Base-by-base conservation (phyloP, 139 green algal genomes). In the Microglena sp. region DNA sequence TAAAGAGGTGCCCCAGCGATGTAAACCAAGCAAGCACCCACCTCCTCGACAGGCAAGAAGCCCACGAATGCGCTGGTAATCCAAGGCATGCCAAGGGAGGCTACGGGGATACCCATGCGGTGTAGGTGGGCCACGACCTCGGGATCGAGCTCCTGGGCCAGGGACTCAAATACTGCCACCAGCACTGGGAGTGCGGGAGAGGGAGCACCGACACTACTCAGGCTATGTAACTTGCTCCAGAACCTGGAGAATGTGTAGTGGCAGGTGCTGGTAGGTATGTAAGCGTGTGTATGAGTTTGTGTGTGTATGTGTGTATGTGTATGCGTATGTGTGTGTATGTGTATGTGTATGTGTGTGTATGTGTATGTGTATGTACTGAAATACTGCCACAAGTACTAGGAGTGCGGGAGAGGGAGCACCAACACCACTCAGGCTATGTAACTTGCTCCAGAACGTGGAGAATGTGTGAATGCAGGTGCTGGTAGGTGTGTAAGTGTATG, bases 361-460 rank as follows among this genome's bases (percentile, higher is more conserved):
- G 40, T 50, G 40, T 50, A 18, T 50, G 40, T 11, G 40, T 11
- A 18, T 50, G 40, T n/a, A 40, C 34, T 76, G 45, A 29, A 82
- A 85, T 0, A 69, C 71, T 4, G 62, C 45, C 29, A 76, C 67
- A 32, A 90, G 76, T 53, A 73, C 62, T 5, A 79, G 73, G 60
- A 87, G 69, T 6, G 71, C 69, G 2, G 84, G 70, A 7, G 69
- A 62, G 8, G 74, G 70, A n/a, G 53, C 53, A 2, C 55, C 59
- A 6, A 59, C 60, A 11, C 45, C 3, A 30, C 28, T 64, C 5
- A 86, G 66, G 8, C 64, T 71, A 64, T 82, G 69, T n/a, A 90
- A 77, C 55, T 76, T 68, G 62, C 73, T 81, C 79, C 81, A 90
- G 75, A 75, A 79, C 46, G 78, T 81, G n/a, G n/a, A n/a, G n/a